phyloP scores from a whole-genome alignment of 306 rosid genomes.

The Purshia tridentata region DNA sequence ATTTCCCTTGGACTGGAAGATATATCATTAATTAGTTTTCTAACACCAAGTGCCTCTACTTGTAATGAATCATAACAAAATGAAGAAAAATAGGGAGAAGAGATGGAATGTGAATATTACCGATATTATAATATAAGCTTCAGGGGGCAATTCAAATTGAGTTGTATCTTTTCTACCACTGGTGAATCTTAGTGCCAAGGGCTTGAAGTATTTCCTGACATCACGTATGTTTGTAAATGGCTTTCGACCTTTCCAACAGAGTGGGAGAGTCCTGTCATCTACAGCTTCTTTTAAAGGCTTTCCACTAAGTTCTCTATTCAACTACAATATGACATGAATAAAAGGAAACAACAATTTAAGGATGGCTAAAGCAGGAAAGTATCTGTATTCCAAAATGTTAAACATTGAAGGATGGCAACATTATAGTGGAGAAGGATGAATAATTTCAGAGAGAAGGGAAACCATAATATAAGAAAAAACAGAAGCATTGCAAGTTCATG shows the following conservation, averaged over 20 bases:
- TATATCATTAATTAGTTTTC: slow-evolving; percentile 10
- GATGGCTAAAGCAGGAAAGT: background rate
- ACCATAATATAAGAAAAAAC: background rate
- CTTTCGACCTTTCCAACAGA: slow-evolving; percentile 77
- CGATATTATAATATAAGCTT: slow-evolving; percentile 73
- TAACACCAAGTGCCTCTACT: background rate
- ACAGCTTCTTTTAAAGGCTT: slow-evolving; percentile 56
- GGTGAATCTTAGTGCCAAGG: slow-evolving; percentile 55
- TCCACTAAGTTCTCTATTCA: slow-evolving; percentile 53
- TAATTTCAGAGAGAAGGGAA: background rate
- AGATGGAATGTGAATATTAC: slow-evolving; percentile 36
- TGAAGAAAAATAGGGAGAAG: slow-evolving; percentile 19
- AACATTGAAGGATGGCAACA: background rate
- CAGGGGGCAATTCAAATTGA: slow-evolving; percentile 72
- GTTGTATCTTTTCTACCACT: slow-evolving; percentile 43
- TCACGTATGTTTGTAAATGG: slow-evolving; percentile 66
- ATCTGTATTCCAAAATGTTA: background rate
- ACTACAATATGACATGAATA: slow-evolving; percentile 36
- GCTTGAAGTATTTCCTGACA: slow-evolving; percentile 84
- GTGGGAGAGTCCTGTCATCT: slow-evolving; percentile 59
- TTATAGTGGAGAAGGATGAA: background rate
- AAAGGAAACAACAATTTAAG: background rate
- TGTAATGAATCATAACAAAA: background rate
- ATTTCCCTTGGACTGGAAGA: slow-evolving; percentile 64
- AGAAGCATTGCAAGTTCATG: background rate